Base-by-base conservation (phyloP, 345 rosid genomes). In the Hibiscus syriacus region DNA sequence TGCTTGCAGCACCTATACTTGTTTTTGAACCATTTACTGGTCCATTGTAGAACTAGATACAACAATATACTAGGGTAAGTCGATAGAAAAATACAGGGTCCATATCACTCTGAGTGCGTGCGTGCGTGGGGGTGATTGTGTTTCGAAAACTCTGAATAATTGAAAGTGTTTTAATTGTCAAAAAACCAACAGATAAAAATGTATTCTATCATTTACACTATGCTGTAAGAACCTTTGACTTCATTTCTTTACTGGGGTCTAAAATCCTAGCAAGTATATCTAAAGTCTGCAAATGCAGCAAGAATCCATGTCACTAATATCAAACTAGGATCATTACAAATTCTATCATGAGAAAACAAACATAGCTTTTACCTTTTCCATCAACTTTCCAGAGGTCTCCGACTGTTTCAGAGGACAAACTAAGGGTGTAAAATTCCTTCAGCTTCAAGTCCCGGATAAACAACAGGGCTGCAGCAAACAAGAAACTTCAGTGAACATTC, bases 201-300 rank as follows among this genome's bases (percentile, higher is more conserved):
- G 6, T 43, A 17, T 41, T 19, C 23, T 50, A 67, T 22, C 70
- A 58, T 57, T 55, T 16, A 69, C 2, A 17, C 62, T 39, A 54
- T 34, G 65, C 61, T 32, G 68, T 49, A 71, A 58, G 69, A 70
- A 55, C 98, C 92, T 83, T 88, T 52, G 87, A 85, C 77, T 80
- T 85, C 86, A 88, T 83, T 81, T 86, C 92, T 76, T 78, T 88
- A 71, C 72, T 78, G 69, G 96, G 90, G 74, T 88, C 90, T 38
- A 92, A 82, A 53, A 90, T 77, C 70, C 87, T 85, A 22, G 90
- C 77, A 65, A 90, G 86, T 67, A 84, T 72, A 80, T 87, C 82
- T 80, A 90, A 79, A 43, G 81, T 75, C 96, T 92, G 90, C 82
- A 81, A 27, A 17, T 30, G 41, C 68, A 77, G 49, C 69, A 74